Base-by-base conservation (phyloP, 176 grass and related monocot species). In the Rhynchospora tenuis region DNA sequence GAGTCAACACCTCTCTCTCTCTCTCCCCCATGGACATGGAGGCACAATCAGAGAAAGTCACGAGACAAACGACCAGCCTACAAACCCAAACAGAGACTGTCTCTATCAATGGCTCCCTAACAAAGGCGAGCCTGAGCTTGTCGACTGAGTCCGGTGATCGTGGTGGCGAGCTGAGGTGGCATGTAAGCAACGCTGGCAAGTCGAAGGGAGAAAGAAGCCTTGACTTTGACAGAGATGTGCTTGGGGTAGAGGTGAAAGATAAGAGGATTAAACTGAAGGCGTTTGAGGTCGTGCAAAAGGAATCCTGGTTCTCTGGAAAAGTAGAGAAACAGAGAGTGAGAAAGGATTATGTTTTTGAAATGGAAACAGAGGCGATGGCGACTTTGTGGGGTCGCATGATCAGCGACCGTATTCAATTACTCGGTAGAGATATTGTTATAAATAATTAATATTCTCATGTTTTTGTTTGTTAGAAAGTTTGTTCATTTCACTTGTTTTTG, bases 341-440 rank as follows among this genome's bases (percentile, higher is more conserved):
- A 75, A 83, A 63, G 59, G 90, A 95, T 57, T 92, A 77, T 62
- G 88, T 90, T 51, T 71, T 95, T 82, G 31, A 92, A 76, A 92
- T 92, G 90, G 68, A 73, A 9, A 85, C 43, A 62, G 81, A 83
- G 29, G 88, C 85, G 72, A 83, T 15, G 23, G 88, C 88, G 45
- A 66, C 66, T 54, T 64, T 54, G 52, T 95, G 90, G 88, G 64
- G 29, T 57, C 84, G 79, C 6, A 66, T 11, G 72, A 29, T 89
- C 27, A 70, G 82, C 4, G 46, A 22, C 24, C 71, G 71, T 83
- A 42, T 95, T 43, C 79, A 85, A 70, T 87, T 78, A 5, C 78
- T 92, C 46, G 93, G 93, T 95, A 75, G 45, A 69, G 57, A 7
- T 17, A 47, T 28, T 50, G 5, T 44, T 38, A 33, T 70, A 38